Evolutionary conservation across 108 stramenopile species (phyloP), one percentile per base, ranked within the genome.

Genomic region (Mediolabrus comicus): DNA sequence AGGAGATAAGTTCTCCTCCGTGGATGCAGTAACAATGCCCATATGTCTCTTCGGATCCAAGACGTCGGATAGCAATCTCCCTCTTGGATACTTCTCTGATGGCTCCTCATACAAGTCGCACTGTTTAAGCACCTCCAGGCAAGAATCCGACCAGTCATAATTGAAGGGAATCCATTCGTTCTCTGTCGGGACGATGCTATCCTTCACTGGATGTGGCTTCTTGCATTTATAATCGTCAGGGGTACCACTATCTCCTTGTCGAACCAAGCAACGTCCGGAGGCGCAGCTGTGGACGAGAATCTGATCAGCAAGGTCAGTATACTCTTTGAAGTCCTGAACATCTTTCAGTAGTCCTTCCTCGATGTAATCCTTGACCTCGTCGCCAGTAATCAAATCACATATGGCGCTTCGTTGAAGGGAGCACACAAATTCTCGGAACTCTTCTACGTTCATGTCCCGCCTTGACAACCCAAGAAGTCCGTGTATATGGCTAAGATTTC

Each of bases 401-500:
- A 67, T 33, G 22, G 27, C 30, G n/a, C 39, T 56, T 38, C 46
- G 54, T 24, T 67, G 67, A 10, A 67, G 35, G 19, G 3, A 3
- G 7, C 35, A 29, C 3, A 67, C 67, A 38, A 41, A 38, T 22
- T 56, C 39, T 12, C 7, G 1, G 25, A 67, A 56, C 19, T 59
- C 68, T 9, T 58, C 25, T n/a, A 46, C 27, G 3, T 49, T n/a
- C 56, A 69, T 69, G 11, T 14, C 41, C 14, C 12, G 26, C 51
- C 35, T 34, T 11, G 7, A 7, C 13, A 69, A 12, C 19, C 41
- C 58, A 43, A 69, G 2, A 1, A 69, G 26, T 5, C 53, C 68
- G 36, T 69, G 68, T 53, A 69, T 69, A 33, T 69, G 68, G 41
- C 24, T 14, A 27, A 69, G 30, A 49, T 69, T 69, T 17, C 68